Base-by-base conservation (phyloP, 441 rosid genomes). In the Adansonia rubrostipa region DNA sequence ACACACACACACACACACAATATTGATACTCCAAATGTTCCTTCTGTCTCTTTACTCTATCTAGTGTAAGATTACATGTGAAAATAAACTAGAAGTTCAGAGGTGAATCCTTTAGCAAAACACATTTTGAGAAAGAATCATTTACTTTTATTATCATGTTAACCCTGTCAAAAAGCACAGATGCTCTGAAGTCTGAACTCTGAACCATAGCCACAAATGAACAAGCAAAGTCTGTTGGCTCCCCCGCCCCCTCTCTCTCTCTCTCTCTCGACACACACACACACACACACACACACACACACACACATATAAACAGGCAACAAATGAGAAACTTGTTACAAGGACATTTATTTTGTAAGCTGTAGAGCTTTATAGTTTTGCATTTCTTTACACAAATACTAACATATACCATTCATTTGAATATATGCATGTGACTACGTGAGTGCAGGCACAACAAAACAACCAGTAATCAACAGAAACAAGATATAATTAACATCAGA, bases 401-500 rank as follows among this genome's bases (percentile, higher is more conserved):
- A 45, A 1, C 53, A 19, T 19, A 19, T 15, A 45, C 22, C 48
- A 66, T 66, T 3, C 6, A 24, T 15, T 6, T 14, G 53, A 45
- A 10, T 20, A 68, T 68, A 69, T 47, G 42, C 19, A 6, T 20
- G 54, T 42, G n/a, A 60, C 54, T 63, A 6, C 13, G 54, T 40
- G 17, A 60, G 54, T 45, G 10, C 17, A 19, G 56, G 73, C 20
- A 11, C 19, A 42, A 10, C 11, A 58, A 73, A 58, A 51, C 28
- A 71, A 54, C 5, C 4, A 44, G 13, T 19, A 60, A 8, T 10
- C 9, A 6, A 74, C 15, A 19, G 22, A 47, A 45, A 19, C n/a
- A 68, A 68, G 54, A 47, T 69, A 6, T 47, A 20, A 20, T 69
- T 36, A 66, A 47, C 71, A 73, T 62, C 62, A 45, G 74, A 73